Percentiles rank a stretch among this genome's conserved stretches.
These are phyloP conservation scores for Sporothrix inflata DNA, from an alignment of 2,329 filamentous ascomycete species.

Conservation along the genomic window DNA sequence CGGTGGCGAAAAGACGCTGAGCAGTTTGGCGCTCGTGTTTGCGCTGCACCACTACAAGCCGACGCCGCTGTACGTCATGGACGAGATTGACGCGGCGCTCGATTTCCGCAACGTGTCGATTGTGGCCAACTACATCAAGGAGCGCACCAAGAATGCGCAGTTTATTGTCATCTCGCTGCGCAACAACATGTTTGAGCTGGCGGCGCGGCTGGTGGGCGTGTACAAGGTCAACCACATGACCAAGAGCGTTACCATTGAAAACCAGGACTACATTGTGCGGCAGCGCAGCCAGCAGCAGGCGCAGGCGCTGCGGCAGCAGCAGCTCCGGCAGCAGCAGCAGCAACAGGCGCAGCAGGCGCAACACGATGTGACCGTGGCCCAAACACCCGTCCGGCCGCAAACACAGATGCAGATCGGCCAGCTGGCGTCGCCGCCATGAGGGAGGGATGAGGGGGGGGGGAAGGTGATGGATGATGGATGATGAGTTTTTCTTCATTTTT, in stretches of 20 bases:
- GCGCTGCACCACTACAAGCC: slow-evolving; percentile 97
- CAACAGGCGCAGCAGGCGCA: slow-evolving; percentile 37
- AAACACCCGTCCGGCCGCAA: slow-evolving; percentile 29
- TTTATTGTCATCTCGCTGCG: slow-evolving; percentile 97
- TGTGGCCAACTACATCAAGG: slow-evolving; percentile 98
- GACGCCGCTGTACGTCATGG: slow-evolving; percentile 98
- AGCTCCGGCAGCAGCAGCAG: slow-evolving; percentile 36
- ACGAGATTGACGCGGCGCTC: slow-evolving; percentile 96
- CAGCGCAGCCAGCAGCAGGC: slow-evolving; percentile 40
- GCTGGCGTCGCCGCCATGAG: slow-evolving; percentile 32
- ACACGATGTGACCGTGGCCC: slow-evolving; percentile 28
- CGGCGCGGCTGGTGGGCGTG: slow-evolving; percentile 90
- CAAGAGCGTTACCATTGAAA: slow-evolving; percentile 88
- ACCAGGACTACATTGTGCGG: slow-evolving; percentile 70
- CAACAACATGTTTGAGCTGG: slow-evolving; percentile 99
- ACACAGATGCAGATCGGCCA: slow-evolving; percentile 28
- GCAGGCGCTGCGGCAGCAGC: slow-evolving; percentile 36
- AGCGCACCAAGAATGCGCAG: slow-evolving; percentile 97
- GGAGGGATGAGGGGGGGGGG: neutral
- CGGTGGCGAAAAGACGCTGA: slow-evolving; percentile 96
- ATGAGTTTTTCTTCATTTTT: neutral
- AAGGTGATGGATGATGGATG: neutral
- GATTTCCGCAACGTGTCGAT: slow-evolving; percentile 99
- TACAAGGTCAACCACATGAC: slow-evolving; percentile 99
- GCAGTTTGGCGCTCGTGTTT: slow-evolving; percentile 93